phyloP scores from a whole-genome alignment of 768 basidiomycete species.

The Cystoderma amianthinum region DNA sequence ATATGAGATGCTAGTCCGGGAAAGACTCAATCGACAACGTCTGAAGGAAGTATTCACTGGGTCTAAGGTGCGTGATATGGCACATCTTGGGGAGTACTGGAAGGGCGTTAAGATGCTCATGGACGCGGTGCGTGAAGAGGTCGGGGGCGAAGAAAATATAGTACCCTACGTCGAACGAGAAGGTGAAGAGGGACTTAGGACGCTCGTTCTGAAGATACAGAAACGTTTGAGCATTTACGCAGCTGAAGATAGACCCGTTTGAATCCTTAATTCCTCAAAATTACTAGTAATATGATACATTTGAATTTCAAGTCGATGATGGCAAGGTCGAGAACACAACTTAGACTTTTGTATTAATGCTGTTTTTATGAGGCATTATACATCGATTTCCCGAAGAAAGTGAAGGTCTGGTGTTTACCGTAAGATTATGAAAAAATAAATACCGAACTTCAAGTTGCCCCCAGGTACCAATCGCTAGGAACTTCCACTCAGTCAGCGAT shows the following conservation, averaged over 20 bases:
- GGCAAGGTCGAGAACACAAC: too few species aligned
- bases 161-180: constrained; percentile 27
- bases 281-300: too few species aligned
- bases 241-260: not conserved
- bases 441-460: too few species aligned
- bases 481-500: too few species aligned
- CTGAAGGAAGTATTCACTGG: constrained; percentile 45
- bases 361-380: too few species aligned
- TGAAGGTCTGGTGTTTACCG: too few species aligned
- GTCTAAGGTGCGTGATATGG: constrained; percentile 46
- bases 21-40: constrained; percentile 18
- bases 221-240: constrained; percentile 23
- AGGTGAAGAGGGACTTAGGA: constrained; percentile 29
- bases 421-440: too few species aligned
- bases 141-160: constrained; percentile 43
- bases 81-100: constrained; percentile 35
- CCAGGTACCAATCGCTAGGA: too few species aligned
- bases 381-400: too few species aligned
- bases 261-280: too few species aligned
- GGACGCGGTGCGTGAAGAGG: constrained; percentile 36
- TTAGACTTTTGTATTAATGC: too few species aligned
- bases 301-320: too few species aligned
- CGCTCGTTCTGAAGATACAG: constrained; percentile 28
- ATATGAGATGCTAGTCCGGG: constrained; percentile 28
- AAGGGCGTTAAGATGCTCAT: constrained; percentile 42